Percentiles rank a stretch among this genome's conserved stretches.
These are phyloP conservation scores for Nannochloropsis granulata DNA, from an alignment of 108 stramenopile genomes.

Conservation along the genomic window DNA sequence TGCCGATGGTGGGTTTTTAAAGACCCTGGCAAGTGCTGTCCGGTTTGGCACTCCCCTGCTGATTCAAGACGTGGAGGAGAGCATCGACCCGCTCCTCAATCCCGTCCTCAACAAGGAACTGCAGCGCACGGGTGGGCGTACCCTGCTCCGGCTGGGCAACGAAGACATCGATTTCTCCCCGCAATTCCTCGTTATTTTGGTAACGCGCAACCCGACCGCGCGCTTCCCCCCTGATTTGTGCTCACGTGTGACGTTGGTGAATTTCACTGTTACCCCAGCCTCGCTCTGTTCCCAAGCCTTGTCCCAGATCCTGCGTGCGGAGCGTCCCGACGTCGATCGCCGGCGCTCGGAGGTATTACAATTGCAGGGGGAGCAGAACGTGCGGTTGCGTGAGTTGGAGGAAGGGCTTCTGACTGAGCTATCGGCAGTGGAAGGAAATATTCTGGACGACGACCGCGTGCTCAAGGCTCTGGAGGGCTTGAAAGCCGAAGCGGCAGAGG, in stretches of 20 bases:
- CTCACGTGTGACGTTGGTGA: constrained; percentile 82
- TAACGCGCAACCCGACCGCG: constrained; percentile 78
- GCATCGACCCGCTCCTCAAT: constrained; percentile 88
- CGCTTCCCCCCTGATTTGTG: constrained; percentile 85
- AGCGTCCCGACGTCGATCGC: constrained; percentile 84
- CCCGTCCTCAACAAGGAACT: constrained; percentile 88
- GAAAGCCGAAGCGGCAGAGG: constrained; percentile 82
- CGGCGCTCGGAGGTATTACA: constrained; percentile 61
- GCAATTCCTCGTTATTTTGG: constrained; percentile 76
- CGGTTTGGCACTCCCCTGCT: constrained; percentile 91
- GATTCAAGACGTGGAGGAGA: constrained; percentile 77
- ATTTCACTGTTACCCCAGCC: constrained; percentile 91
- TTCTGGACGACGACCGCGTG: constrained; percentile 88
- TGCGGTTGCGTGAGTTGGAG: constrained; percentile 81
- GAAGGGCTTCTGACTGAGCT: constrained; percentile 83
- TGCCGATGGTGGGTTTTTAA: constrained; percentile 90
- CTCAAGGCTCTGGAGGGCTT: constrained; percentile 83
- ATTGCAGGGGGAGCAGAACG: constrained; percentile 84
- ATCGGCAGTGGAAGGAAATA: constrained; percentile 80
- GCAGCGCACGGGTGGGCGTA: constrained; percentile 82
- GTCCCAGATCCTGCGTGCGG: constrained; percentile 56
- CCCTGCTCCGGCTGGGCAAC: constrained; percentile 78
- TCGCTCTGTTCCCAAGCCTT: constrained; percentile 68
- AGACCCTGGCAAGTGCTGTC: constrained; percentile 85
- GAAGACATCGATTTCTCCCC: constrained; percentile 95